Percentiles rank a stretch among this genome's conserved stretches.
Evolutionary conservation across 805 yeast genomes (phyloP).

Genomic region (Metschnikowia continentalis): DNA sequence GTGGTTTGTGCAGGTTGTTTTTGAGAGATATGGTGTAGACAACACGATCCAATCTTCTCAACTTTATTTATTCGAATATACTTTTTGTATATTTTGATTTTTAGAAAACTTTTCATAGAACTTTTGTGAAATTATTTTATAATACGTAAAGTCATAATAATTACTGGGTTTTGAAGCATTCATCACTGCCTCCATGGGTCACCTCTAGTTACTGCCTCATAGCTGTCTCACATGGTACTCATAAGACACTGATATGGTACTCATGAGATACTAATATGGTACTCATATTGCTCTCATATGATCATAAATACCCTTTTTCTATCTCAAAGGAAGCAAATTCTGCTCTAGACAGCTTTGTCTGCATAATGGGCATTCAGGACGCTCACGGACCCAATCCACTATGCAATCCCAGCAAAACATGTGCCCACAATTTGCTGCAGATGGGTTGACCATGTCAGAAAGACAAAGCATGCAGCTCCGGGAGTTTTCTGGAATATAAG

Average conservation of each 20-base stretch:
- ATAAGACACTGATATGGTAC: too few relatives aligned
- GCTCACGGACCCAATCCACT: constrained; percentile 83
- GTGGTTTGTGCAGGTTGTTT: constrained; percentile 1
- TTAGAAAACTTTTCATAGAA: too few relatives aligned
- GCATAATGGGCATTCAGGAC: constrained; percentile 89
- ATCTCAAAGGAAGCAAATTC: constrained; percentile 51
- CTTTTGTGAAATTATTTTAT: too few relatives aligned
- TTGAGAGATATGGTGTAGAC: neutral
- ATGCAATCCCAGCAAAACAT: constrained; percentile 90
- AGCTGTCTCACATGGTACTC: too few relatives aligned
- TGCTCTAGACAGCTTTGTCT: constrained; percentile 64
- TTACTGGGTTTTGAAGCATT: too few relatives aligned
- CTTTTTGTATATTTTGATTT: too few relatives aligned
- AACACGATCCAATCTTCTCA: neutral
- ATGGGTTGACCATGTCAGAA: constrained; percentile 73
- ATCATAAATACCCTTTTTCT: neutral
- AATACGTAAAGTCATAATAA: too few relatives aligned
- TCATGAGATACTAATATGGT: too few relatives aligned
- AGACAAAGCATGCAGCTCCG: constrained; percentile 84
- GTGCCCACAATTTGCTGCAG: constrained; percentile 90
- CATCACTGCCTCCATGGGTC: too few relatives aligned
- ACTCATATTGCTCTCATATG: neutral
- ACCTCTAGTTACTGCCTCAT: too few relatives aligned
- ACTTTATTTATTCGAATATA: too few relatives aligned
- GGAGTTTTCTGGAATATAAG: constrained; percentile 66